Conservation (phyloP, 352 stramenopile species). For the Phytophthora pinifolia region DNA sequence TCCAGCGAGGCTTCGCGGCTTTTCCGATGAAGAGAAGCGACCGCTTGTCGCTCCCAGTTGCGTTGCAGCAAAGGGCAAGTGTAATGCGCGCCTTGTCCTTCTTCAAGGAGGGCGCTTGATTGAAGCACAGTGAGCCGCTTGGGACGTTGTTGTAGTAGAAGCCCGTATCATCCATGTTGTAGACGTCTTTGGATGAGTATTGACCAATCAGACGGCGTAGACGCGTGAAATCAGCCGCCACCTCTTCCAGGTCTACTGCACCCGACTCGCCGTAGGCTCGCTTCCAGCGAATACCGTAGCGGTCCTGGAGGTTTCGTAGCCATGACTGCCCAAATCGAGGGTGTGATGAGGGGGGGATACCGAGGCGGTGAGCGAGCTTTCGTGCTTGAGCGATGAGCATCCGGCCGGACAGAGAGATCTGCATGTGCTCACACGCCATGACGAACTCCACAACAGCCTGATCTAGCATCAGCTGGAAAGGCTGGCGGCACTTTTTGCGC, state of each 20-base stretch:
- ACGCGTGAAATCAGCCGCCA: neutral
- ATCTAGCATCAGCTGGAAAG: constrained; percentile 5
- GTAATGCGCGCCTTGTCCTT: constrained; percentile 6
- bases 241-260: neutral
- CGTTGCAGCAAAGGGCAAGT: neutral
- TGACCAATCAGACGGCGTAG: constrained; percentile 1
- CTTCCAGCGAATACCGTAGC: constrained; percentile 5
- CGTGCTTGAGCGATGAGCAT: constrained; percentile 1
- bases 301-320: neutral
- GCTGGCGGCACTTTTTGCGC: neutral
- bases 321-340: constrained; percentile 1
- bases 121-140: neutral
- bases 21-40: constrained; percentile 10
- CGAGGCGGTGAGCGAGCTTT: neutral
- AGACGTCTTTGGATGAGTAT: constrained; percentile 2
- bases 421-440: neutral
- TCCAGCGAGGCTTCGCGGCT: constrained; percentile 1
- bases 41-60: constrained; percentile 5
- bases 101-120: neutral
- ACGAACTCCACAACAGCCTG: constrained; percentile 9
- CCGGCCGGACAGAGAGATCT: neutral
- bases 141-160: constrained; percentile 6
- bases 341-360: neutral
- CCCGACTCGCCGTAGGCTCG: constrained; percentile 3
- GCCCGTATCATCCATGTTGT: constrained; percentile 3